Evolutionary conservation across 1,284 basidiomycete species (phyloP), one percentile per base, ranked within the genome.

Genomic region (Marasmius tenuissimus): DNA sequence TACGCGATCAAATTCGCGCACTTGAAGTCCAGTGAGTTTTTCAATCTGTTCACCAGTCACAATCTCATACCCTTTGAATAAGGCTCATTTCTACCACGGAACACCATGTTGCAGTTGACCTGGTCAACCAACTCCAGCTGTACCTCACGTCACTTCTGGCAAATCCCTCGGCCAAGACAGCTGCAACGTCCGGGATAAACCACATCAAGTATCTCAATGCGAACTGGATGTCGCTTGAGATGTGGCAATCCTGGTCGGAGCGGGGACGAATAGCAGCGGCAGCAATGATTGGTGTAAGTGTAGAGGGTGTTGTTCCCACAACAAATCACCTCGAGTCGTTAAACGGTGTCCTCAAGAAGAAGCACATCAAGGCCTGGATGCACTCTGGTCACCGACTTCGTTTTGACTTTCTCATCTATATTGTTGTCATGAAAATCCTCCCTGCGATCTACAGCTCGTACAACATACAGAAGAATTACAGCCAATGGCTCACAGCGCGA

Each of bases 311-410:
- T 8, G 57, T 77, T 16, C 68, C 74, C 0, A 78, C 77, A 1
- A 78, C 76, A 35, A 79, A 78, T 56, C 76, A 78, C 60, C 71
- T 78, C 0, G 75, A 80, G 59, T 73, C 75, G 0, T 77, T 80
- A 66, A 79, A 79, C 56, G 67, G 70, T 3, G 57, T 72, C 4
- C 63, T 79, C 4, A 78, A 79, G 63, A 53, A 65, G 9, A 74
- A 72, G 47, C 64, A 76, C 59, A 37, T 77, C 4, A 65, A 49
- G 0, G 62, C 64, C 18, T 73, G 66, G 67, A 70, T 72, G 47
- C 69, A 68, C 37, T 68, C 65, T 6, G 71, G 75, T 1, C 61
- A 60, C 10, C 67, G 71, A 1, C 67, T 76, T 8, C 67, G 70
- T 3, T 67, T 73, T 45, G 74, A 75, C 63, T 57, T 71, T 2